phyloP scores from a whole-genome alignment of 2,329 filamentous ascomycete species.

The Penicillium janthinellum region DNA sequence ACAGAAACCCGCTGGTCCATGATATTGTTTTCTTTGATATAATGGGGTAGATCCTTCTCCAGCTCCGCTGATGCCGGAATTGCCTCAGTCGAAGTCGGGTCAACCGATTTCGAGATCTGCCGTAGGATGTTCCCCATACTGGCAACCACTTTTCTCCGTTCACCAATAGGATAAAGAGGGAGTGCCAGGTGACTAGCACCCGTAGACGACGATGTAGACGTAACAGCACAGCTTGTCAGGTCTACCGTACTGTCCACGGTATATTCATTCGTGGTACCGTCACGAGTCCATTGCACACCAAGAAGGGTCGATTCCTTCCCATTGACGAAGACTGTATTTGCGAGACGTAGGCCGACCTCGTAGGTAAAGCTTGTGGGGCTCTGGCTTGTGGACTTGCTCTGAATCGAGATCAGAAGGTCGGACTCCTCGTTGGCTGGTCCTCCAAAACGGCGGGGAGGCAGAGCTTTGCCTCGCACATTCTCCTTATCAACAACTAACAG shows the following conservation, averaged over 20 bases:
- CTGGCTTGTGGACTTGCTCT: neutral
- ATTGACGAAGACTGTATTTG: constrained; percentile 46
- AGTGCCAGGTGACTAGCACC: constrained; percentile 27
- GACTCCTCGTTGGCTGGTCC: constrained; percentile 36
- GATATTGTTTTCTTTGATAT: constrained; percentile 43
- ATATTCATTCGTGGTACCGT: constrained; percentile 22
- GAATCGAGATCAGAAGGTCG: constrained; percentile 34
- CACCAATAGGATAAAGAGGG: constrained; percentile 41
- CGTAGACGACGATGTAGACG: constrained; percentile 14
- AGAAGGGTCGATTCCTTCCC: constrained; percentile 45
- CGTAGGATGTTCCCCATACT: constrained; percentile 49
- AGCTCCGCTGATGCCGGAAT: constrained; percentile 46
- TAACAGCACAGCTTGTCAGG: constrained; percentile 37
- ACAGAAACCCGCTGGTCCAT: constrained; percentile 42
- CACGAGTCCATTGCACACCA: constrained; percentile 39
- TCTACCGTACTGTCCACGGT: constrained; percentile 30
- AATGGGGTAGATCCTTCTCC: constrained; percentile 44
- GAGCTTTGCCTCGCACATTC: constrained; percentile 34
- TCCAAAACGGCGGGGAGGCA: constrained; percentile 31
- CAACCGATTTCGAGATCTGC: constrained; percentile 39
- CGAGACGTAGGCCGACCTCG: constrained; percentile 44
- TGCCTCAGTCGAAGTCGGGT: constrained; percentile 29
- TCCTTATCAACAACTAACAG: constrained; percentile 32
- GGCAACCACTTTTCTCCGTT: constrained; percentile 41
- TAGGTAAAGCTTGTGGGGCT: constrained; percentile 17